Evolutionary conservation across 2,329 filamentous ascomycete genomes (phyloP).

Genomic region (Coniochaeta hoffmannii): DNA sequence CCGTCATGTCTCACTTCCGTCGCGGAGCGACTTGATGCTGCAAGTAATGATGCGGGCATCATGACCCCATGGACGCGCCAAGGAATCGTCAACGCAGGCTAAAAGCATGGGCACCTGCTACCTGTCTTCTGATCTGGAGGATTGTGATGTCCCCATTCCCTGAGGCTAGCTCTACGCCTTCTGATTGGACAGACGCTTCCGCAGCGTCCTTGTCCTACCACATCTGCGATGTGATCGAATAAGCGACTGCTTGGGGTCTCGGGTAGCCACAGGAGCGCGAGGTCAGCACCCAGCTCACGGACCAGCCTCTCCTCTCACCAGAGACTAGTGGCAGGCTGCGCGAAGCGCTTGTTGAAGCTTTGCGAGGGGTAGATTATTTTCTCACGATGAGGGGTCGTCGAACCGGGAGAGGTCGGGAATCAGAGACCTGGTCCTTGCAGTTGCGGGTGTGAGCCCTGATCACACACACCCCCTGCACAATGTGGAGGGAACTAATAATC

Average conservation of each 20-base stretch:
- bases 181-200: background rate
- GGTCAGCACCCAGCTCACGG: conserved; percentile 16
- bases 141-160: background rate
- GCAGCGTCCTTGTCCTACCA: background rate
- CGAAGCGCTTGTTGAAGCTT: background rate
- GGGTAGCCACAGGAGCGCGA: conserved; percentile 19
- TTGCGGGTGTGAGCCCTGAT: background rate
- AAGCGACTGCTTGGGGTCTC: conserved; percentile 10
- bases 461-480: background rate
- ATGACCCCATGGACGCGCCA: background rate
- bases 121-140: background rate
- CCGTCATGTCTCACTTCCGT: background rate
- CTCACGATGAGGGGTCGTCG: background rate
- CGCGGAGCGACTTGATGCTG: background rate
- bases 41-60: background rate
- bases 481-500: background rate
- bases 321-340: background rate
- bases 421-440: background rate
- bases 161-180: background rate
- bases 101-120: background rate
- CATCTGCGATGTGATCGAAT: conserved; percentile 4
- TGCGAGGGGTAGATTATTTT: background rate
- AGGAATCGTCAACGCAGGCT: background rate
- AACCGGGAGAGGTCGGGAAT: background rate
- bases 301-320: conserved; percentile 7